Conservation (phyloP, 331 rosid species). For the Ulmus americana region DNA sequence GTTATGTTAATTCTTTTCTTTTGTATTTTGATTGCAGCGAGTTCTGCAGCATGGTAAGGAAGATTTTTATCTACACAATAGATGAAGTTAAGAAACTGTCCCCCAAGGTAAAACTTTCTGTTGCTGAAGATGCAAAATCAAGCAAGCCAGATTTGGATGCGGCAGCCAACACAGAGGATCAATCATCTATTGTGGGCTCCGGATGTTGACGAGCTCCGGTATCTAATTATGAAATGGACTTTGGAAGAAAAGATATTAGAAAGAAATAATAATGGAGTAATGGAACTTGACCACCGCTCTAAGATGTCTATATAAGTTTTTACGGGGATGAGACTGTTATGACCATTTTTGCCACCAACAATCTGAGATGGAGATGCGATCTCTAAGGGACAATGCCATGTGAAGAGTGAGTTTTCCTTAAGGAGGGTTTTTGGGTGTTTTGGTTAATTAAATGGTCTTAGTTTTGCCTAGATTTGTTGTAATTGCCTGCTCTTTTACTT, state of each 20-base stretch:
- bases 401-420: slow-evolving; percentile 26
- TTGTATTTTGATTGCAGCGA: slow-evolving; percentile 53
- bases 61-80: slow-evolving; percentile 80
- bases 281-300: slow-evolving; percentile 1
- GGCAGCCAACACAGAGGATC: slow-evolving; percentile 65
- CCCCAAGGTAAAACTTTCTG: slow-evolving; percentile 62
- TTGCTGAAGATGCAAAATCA: slow-evolving; percentile 44
- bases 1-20: neutral
- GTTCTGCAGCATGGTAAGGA: slow-evolving; percentile 87
- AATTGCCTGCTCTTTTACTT: slow-evolving; percentile 36
- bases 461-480: slow-evolving; percentile 27
- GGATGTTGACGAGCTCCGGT: slow-evolving; percentile 41
- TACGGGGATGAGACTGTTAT: slow-evolving; percentile 1
- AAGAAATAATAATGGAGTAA: slow-evolving; percentile 23
- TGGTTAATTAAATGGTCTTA: slow-evolving; percentile 24
- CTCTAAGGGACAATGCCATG: slow-evolving; percentile 20
- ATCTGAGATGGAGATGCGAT: slow-evolving; percentile 23
- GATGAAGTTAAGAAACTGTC: slow-evolving; percentile 90
- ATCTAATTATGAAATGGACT: neutral
- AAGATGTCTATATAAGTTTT: slow-evolving; percentile 15
- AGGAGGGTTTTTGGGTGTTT: slow-evolving; percentile 28
- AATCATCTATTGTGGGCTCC: slow-evolving; percentile 60
- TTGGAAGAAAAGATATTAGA: slow-evolving; percentile 5
- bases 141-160: slow-evolving; percentile 56
- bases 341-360: neutral